These are phyloP conservation scores for Calonectria leucothoes DNA, from an alignment of 2,329 filamentous ascomycete genomes.

Conservation along the genomic window DNA sequence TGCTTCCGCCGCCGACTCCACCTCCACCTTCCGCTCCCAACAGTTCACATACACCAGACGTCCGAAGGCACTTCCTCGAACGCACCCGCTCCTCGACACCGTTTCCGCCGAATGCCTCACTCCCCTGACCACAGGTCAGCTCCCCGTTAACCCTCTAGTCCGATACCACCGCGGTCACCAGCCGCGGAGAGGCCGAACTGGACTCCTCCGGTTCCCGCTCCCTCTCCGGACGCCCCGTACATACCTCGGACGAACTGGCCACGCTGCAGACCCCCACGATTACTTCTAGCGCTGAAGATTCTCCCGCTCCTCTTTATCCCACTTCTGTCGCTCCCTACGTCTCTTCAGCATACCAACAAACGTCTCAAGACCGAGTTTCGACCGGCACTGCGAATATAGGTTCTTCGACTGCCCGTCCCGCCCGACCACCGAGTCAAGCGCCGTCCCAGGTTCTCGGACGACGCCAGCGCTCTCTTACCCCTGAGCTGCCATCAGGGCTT, in stretches of 20 bases:
- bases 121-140: conserved; percentile 39
- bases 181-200: conserved; percentile 57
- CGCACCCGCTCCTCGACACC: background rate
- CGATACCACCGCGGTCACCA: conserved; percentile 49
- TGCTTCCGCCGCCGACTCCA: conserved; percentile 27
- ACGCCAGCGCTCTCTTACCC: conserved; percentile 61
- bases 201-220: conserved; percentile 50
- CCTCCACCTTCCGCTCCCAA: conserved; percentile 37
- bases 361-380: conserved; percentile 41
- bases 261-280: conserved; percentile 64
- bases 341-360: conserved; percentile 30
- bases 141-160: conserved; percentile 27
- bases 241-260: conserved; percentile 73
- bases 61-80: conserved; percentile 16
- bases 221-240: conserved; percentile 46
- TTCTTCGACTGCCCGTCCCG: conserved; percentile 47
- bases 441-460: conserved; percentile 62
- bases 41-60: conserved; percentile 21
- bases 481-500: conserved; percentile 47
- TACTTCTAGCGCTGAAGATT: conserved; percentile 59
- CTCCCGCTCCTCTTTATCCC: conserved; percentile 45
- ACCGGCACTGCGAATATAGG: conserved; percentile 54
- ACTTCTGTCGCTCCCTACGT: conserved; percentile 29
- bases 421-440: conserved; percentile 39
- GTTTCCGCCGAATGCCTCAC: conserved; percentile 27